Base-by-base conservation (phyloP, 805 yeast genomes). In the Limtongozyma cylindracea region DNA sequence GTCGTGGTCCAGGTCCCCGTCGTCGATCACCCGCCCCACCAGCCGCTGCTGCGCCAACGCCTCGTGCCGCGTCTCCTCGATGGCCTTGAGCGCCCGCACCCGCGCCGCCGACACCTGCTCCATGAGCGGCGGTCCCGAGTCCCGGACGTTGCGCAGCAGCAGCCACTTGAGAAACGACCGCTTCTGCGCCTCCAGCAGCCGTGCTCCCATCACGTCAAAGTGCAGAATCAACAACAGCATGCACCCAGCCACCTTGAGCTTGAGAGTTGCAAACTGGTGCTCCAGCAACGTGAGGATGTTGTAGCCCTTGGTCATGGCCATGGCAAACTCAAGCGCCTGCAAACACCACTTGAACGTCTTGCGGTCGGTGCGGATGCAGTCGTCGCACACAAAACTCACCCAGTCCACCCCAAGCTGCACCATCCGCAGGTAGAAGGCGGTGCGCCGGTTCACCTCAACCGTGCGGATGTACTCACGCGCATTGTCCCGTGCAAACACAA, bases 121-220 rank as follows among this genome's bases (percentile, higher is more conserved):
- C n/a, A n/a, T n/a, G n/a, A n/a, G n/a, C n/a, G n/a, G n/a, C n/a
- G n/a, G n/a, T n/a, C n/a, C n/a, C n/a, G n/a, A n/a, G 25, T 50
- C 55, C 5, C 41, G 46, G 3, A 46, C 31, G 30, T 47, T 43
- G 25, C 49, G 57, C 45, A 40, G 61, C 28, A 45, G 47, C 29
- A 61, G 43, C 55, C 63, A 56, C 40, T 56, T 60, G 35, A 56
- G 47, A 43, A 61, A 50, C 33, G 60, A 53, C 32, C 56, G 51
- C 39, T 55, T 55, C 34, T 58, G 68, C 8, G 63, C 55, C 35
- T 71, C 77, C 33, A 65, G 70, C 2, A 93, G 73, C 35, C 96
- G 59, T 0, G 95, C 95, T 21, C 96, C 96, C 94, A 84, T 88
- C 23, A 88, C 80, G 45, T 88, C 98, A 37, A 88, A 88, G 46